phyloP scores from a whole-genome alignment of 306 rosid genomes.

The Hippophae gyantsensis region DNA sequence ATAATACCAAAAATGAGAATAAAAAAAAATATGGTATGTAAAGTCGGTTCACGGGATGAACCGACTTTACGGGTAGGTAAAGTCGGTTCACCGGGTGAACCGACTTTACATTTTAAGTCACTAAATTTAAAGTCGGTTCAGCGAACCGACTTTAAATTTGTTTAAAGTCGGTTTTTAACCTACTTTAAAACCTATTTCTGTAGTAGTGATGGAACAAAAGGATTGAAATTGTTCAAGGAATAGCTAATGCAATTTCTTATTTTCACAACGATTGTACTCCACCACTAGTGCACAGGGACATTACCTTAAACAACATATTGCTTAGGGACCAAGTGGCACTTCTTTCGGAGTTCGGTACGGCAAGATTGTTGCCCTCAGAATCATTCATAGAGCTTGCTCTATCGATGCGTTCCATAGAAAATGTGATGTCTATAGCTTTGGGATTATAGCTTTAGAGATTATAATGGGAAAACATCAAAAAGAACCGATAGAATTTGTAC shows the following conservation, averaged over 20 bases:
- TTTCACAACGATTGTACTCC: conserved; percentile 48
- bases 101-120: too few relatives aligned
- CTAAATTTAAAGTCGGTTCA: too few relatives aligned
- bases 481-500: conserved; percentile 52
- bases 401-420: conserved; percentile 43
- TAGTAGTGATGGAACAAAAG: conserved; percentile 42
- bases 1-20: too few relatives aligned
- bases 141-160: too few relatives aligned
- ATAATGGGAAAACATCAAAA: conserved; percentile 65
- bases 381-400: conserved; percentile 50
- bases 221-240: conserved; percentile 36
- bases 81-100: too few relatives aligned
- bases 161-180: too few relatives aligned
- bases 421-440: conserved; percentile 61
- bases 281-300: conserved; percentile 45
- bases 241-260: conserved; percentile 50
- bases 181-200: too few relatives aligned
- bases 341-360: conserved; percentile 55
- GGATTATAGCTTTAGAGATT: conserved; percentile 51
- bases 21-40: too few relatives aligned
- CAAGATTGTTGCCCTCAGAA: conserved; percentile 33
- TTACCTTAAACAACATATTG: conserved; percentile 43
- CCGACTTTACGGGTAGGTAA: too few relatives aligned
- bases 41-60: too few relatives aligned
- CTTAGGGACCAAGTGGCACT: conserved; percentile 38